Conservation (phyloP, 139 green algal genomes). For the Raphidocelis subcapitata region DNA sequence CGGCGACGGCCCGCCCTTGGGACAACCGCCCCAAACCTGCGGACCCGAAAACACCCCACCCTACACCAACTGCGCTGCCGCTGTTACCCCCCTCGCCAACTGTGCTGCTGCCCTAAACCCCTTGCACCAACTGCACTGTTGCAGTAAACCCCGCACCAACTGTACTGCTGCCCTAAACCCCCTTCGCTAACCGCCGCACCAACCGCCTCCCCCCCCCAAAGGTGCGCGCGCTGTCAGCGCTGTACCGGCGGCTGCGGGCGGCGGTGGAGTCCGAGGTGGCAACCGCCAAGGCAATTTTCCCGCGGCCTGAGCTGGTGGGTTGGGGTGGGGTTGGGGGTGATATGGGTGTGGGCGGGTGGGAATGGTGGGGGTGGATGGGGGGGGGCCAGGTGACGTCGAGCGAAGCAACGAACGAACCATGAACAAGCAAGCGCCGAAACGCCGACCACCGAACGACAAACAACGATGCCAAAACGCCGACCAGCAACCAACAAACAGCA, state of each 20-base stretch:
- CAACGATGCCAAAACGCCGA: background rate
- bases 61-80: background rate
- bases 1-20: background rate
- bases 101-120: slow-evolving; percentile 16
- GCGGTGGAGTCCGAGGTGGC: slow-evolving; percentile 52
- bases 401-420: background rate
- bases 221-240: background rate
- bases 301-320: background rate
- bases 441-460: background rate
- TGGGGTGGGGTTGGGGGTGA: background rate
- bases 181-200: too few relatives aligned
- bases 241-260: slow-evolving; percentile 46
- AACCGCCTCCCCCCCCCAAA: background rate
- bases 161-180: background rate
- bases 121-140: background rate
- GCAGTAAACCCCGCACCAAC: background rate
- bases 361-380: background rate
- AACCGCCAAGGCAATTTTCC: slow-evolving; percentile 37
- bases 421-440: background rate
- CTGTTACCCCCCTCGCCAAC: slow-evolving; percentile 6
- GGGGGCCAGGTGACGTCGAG: background rate
- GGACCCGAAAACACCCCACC: too few relatives aligned
- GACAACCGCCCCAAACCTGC: too few relatives aligned
- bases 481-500: background rate
- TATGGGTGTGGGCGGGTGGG: background rate